Conservation (phyloP, 2,329 filamentous ascomycete species). For the Fusarium pseudoanthophilum region DNA sequence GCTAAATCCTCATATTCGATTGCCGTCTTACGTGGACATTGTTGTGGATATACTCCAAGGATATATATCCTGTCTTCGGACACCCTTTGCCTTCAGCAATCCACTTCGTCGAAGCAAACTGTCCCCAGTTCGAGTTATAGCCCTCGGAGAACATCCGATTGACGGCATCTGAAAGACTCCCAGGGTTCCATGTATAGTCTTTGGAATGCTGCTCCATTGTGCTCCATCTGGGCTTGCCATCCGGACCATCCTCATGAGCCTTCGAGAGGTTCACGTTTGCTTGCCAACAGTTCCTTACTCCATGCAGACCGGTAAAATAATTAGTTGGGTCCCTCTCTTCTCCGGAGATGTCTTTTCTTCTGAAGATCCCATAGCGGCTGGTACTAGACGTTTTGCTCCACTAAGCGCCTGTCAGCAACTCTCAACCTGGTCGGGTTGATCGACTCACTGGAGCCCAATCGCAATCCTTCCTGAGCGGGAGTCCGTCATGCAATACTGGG, state of each 20-base stretch:
- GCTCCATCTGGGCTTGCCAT: background rate
- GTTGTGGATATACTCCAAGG: constrained; percentile 15
- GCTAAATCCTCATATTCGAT: fast-evolving
- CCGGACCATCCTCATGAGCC: background rate
- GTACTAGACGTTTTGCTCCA: background rate
- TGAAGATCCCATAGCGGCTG: constrained; percentile 5
- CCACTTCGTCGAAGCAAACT: constrained; percentile 2
- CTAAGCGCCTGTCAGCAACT: background rate
- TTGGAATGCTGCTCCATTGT: background rate
- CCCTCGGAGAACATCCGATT: background rate
- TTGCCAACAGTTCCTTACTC: background rate
- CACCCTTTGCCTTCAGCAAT: background rate
- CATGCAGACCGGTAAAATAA: background rate
- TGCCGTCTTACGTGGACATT: background rate
- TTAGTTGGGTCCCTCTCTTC: fast-evolving
- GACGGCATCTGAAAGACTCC: background rate
- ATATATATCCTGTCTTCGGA: background rate
- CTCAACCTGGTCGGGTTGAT: background rate
- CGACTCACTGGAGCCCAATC: constrained; percentile 1
- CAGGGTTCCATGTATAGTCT: background rate
- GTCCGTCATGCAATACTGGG: background rate
- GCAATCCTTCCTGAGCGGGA: fast-evolving
- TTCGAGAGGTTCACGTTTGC: background rate
- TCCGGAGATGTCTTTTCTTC: fast-evolving
- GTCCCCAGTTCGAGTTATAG: background rate